These are phyloP conservation scores for Cutaneotrichosporon arboriforme DNA, from an alignment of 1,284 basidiomycete species.

Conservation along the genomic window DNA sequence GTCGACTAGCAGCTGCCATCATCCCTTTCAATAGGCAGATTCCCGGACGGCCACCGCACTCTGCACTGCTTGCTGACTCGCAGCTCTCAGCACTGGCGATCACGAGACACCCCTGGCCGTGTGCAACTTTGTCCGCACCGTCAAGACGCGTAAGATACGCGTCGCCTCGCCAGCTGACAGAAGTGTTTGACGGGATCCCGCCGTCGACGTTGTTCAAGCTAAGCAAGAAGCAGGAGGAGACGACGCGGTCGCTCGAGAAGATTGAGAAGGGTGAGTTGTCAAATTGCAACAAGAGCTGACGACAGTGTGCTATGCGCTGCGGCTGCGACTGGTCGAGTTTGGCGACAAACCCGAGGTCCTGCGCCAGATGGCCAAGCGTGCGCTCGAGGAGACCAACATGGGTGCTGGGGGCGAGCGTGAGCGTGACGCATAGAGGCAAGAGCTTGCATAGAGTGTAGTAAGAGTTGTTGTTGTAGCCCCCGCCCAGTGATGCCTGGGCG, in stretches of 20 bases:
- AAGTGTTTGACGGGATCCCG: conserved; percentile 38
- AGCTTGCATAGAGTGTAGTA: no score
- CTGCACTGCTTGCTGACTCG: not conserved
- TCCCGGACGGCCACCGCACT: no score
- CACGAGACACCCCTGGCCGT: conserved; percentile 64
- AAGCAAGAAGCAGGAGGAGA: conserved; percentile 81
- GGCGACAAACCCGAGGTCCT: conserved; percentile 47
- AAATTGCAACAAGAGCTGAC: not conserved
- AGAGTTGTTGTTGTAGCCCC: no score
- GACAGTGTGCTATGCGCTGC: conserved; percentile 46
- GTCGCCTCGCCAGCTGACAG: not conserved
- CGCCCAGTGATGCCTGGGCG: not conserved
- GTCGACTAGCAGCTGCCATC: no score
- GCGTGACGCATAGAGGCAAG: no score
- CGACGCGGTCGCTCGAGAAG: conserved; percentile 77
- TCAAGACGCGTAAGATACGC: conserved; percentile 53
- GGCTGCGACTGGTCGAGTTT: conserved; percentile 44
- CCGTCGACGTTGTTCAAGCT: conserved; percentile 52
- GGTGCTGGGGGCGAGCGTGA: not conserved
- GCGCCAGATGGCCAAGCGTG: conserved; percentile 42
- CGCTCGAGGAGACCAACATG: conserved; percentile 40
- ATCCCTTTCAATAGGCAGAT: no score
- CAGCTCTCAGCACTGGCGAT: conserved; percentile 60
- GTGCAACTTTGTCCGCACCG: conserved; percentile 70
- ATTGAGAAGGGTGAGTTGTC: conserved; percentile 75